Evolutionary conservation across 495 filamentous ascomycete species (phyloP).

Genomic region (Hypoxylon intermedium): DNA sequence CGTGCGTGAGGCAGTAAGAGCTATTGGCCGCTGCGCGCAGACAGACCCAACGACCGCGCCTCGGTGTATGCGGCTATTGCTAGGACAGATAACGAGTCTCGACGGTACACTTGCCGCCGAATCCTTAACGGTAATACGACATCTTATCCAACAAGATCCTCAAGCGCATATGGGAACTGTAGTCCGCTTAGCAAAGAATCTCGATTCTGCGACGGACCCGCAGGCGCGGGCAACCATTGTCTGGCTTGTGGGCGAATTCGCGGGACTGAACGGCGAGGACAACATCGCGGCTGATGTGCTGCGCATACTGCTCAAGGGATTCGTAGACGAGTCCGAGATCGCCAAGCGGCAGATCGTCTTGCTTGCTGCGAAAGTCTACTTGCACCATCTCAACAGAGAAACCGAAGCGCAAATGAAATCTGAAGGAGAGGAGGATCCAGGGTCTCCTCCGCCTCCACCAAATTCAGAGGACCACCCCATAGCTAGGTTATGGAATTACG

Average conservation of each 20-base stretch:
- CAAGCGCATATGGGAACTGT: slow-evolving; percentile 77
- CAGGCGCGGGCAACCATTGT: slow-evolving; percentile 91
- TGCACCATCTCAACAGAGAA: slow-evolving; percentile 78
- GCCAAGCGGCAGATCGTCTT: slow-evolving; percentile 92
- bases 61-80: slow-evolving; percentile 79
- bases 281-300: slow-evolving; percentile 94
- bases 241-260: slow-evolving; percentile 96
- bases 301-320: slow-evolving; percentile 84
- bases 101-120: slow-evolving; percentile 90
- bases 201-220: slow-evolving; percentile 82
- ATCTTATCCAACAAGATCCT: slow-evolving; percentile 92
- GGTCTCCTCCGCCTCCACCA: slow-evolving; percentile 20
- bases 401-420: slow-evolving; percentile 48
- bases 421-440: slow-evolving; percentile 31
- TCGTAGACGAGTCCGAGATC: slow-evolving; percentile 79
- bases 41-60: slow-evolving; percentile 70
- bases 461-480: slow-evolving; percentile 70
- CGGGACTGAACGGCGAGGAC: slow-evolving; percentile 75
- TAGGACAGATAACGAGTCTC: slow-evolving; percentile 81
- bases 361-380: slow-evolving; percentile 91
- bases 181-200: slow-evolving; percentile 86
- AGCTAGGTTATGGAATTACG: slow-evolving; percentile 80
- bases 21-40: slow-evolving; percentile 92
- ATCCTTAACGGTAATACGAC: slow-evolving; percentile 88
- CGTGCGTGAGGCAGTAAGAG: slow-evolving; percentile 85